These are phyloP conservation scores for Talaromyces albobiverticillius DNA, from an alignment of 2,329 filamentous ascomycete species.

Conservation along the genomic window DNA sequence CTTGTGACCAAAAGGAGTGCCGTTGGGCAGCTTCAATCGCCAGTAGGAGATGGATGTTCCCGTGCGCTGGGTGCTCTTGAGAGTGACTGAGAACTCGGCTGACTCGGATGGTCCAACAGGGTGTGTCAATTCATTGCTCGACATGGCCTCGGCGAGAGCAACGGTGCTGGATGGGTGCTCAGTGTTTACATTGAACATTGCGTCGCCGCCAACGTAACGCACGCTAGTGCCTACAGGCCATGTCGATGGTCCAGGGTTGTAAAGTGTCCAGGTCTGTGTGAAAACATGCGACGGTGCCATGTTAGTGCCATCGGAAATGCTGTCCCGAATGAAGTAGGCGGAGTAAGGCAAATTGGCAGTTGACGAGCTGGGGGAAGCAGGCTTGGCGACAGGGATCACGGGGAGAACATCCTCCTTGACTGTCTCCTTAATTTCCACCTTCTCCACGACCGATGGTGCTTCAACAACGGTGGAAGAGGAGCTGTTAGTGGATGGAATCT, in stretches of 20 bases:
- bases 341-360: constrained; percentile 41
- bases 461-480: constrained; percentile 15
- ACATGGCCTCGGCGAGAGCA: constrained; percentile 73
- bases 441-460: constrained; percentile 5
- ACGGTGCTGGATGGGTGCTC: constrained; percentile 73
- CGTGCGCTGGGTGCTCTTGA: constrained; percentile 73
- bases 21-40: constrained; percentile 80
- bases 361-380: constrained; percentile 36
- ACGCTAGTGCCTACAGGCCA: constrained; percentile 92
- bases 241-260: constrained; percentile 71
- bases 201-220: constrained; percentile 88
- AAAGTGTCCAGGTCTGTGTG: constrained; percentile 86
- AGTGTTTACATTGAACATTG: constrained; percentile 89
- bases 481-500: constrained; percentile 29
- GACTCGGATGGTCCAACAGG: constrained; percentile 71
- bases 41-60: constrained; percentile 93
- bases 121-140: constrained; percentile 73
- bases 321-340: constrained; percentile 67
- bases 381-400: constrained; percentile 37
- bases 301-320: constrained; percentile 72
- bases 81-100: constrained; percentile 75
- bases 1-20: constrained; percentile 83
- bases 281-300: constrained; percentile 71
- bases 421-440: not conserved
- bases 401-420: constrained; percentile 22